Conservation (phyloP, 192 early-diverging fungal species). For the Umbelopsis vinacea region DNA sequence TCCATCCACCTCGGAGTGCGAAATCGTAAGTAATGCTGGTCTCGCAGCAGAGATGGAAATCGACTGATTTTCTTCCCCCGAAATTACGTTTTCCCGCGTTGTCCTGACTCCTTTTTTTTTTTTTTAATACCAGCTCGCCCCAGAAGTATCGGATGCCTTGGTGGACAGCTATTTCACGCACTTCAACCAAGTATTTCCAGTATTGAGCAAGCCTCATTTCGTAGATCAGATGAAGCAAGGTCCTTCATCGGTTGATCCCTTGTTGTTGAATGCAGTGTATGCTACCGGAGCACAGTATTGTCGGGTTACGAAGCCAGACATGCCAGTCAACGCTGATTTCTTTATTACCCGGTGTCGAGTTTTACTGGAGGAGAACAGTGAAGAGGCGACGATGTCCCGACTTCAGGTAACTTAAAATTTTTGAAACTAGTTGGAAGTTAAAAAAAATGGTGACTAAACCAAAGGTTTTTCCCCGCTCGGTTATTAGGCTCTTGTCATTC, state of each 20-base stretch:
- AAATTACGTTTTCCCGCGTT: constrained; percentile 25
- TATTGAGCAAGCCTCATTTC: constrained; percentile 37
- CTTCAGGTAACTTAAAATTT: constrained; percentile 34
- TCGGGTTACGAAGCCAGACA: not conserved
- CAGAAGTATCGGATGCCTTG: constrained; percentile 16
- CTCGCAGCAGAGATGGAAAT: not conserved
- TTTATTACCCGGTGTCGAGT: constrained; percentile 28
- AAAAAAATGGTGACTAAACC: not conserved
- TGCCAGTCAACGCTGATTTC: not conserved
- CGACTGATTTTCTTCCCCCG: not conserved
- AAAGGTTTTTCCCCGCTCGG: not conserved
- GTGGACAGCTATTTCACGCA: constrained; percentile 35
- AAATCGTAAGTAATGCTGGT: constrained; percentile 29
- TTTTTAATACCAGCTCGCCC: constrained; percentile 20
- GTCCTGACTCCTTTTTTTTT: constrained; percentile 31
- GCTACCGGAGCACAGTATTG: constrained; percentile 26
- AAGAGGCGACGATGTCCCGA: constrained; percentile 24
- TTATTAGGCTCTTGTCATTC: constrained; percentile 33
- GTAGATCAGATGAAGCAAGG: constrained; percentile 20
- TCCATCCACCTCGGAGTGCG: constrained; percentile 9
- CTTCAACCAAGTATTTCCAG: constrained; percentile 42
- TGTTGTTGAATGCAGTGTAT: constrained; percentile 37
- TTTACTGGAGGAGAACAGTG: constrained; percentile 16
- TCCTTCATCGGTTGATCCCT: constrained; percentile 23
- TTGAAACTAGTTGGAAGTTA: not conserved